Evolutionary conservation across 441 rosid species (phyloP), one percentile per base, ranked within the genome.

Genomic region (Brassica balearica): DNA sequence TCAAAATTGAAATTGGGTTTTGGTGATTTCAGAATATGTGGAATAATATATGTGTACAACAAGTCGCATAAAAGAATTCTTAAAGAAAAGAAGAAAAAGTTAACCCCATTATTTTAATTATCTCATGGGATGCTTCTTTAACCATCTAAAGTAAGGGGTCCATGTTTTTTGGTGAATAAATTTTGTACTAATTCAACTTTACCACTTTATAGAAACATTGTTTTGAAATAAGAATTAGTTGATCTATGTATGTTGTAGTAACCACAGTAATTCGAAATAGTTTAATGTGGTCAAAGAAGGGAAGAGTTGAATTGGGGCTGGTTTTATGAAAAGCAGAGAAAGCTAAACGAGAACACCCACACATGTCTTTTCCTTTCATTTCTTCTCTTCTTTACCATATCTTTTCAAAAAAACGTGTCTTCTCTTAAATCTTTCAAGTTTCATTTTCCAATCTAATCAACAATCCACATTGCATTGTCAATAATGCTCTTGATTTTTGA

Each of bases 291-390:
- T 79, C 82, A 79, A 79, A 74, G 74, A 66, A 68, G 38, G 71
- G 67, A 53, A 68, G 78, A 73, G 78, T 79, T 79, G 74, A 62
- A 62, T 3, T 78, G 69, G 60, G 25, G 65, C 11, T 79, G 48
- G 66, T 78, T 79, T 74, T 25, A 63, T 79, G 46, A 63, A 79
- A 79, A 79, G 82, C 12, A 73, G 82, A 73, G 74, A 58, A 58
- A 58, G 62, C 25, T 19, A 19, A 58, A 58, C 62, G 22, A 58
- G 62, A 58, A 58, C 62, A 58, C 62, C 27, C 66, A 55, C 61
- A 20, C 62, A 58, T 58, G 62, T 58, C 62, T 58, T 58, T 58
- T 58, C 62, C 62, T 58, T 58, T 8, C 62, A 58, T 20, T 58
- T 12, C 65, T 71, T 67, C 69, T 46, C 72, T 70, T 77, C 76